Evolutionary conservation across 2,329 filamentous ascomycete species (phyloP), one percentile per base, ranked within the genome.

Genomic region (Magnaporthiopsis incrustans): DNA sequence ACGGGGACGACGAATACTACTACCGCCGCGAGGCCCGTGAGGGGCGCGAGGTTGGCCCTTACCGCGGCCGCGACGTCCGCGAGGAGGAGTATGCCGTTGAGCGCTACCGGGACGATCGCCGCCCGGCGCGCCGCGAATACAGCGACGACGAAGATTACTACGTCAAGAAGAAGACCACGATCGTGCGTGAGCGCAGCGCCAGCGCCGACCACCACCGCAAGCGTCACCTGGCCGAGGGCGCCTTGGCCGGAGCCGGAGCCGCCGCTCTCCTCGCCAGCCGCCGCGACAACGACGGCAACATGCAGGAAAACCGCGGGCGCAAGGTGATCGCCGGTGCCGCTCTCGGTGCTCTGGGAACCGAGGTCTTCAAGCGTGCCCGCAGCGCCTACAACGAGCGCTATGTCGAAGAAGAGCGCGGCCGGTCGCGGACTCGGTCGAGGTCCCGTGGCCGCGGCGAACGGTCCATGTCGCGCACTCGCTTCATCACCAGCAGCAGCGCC

Each of bases 321-420:
- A 86, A 86, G 69, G 82, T 86, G 38, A 69, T 86, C 22, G 82
- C 85, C 4, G 86, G 86, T 62, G 85, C 85, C 26, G 85, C 85
- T 76, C 76, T 89, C 2, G 86, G 86, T 44, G 85, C 85, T 25
- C 73, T 88, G 15, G 86, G 86, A 25, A 86, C 85, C 0, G 85
- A 88, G 70, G 82, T 83, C 26, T 74, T 85, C 50, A 81, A 82
- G 57, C 80, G 86, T 65, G 86, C 86, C 8, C 81, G 82, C 67
- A 87, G 84, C 67, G 83, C 84, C 33, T 87, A 88, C 68, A 81
- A 83, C 14, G 84, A 86, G 4, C 77, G 79, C 57, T 77, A 76
- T 68, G 75, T 76, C 25, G 77, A 78, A 15, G 74, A 76, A 8
- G 74, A 79, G 57, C 75, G 77, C 61, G 76, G 78, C 56, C 74